Percentiles rank a stretch among this genome's conserved stretches.
Evolutionary conservation across 2,329 filamentous ascomycete species (phyloP).

Genomic region (Emmonsiellopsis sp.): DNA sequence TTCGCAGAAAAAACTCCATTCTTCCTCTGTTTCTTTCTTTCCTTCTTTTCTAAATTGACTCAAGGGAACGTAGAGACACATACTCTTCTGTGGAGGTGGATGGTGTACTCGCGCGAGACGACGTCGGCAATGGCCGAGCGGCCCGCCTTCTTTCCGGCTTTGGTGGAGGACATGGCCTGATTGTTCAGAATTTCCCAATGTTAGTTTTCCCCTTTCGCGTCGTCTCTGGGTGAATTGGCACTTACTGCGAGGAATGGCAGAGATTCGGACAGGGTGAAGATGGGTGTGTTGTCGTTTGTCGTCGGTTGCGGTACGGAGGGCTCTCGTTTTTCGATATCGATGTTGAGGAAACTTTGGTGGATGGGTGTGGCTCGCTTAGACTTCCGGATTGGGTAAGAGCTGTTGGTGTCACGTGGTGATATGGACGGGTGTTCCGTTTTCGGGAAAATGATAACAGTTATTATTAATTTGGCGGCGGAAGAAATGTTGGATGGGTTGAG

Average conservation of each 20-base stretch:
- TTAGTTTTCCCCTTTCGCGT: neutral
- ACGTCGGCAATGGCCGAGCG: conserved; percentile 98
- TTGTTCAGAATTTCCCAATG: no score
- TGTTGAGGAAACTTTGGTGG: conserved; percentile 9
- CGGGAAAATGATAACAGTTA: neutral
- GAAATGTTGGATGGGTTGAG: no score
- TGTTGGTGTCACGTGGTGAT: neutral
- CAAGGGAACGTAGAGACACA: conserved; percentile 36
- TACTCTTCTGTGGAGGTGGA: conserved; percentile 99
- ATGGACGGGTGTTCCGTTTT: neutral
- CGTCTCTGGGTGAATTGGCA: conserved; percentile 7
- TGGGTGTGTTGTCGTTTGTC: conserved; percentile 26
- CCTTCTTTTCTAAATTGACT: conserved; percentile 6
- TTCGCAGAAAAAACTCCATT: neutral
- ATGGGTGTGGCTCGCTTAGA: conserved; percentile 29
- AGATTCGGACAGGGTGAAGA: conserved; percentile 25
- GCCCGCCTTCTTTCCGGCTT: conserved; percentile 60
- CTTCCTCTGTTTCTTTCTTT: conserved; percentile 4
- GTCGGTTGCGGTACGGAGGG: conserved; percentile 16
- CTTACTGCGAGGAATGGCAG: conserved; percentile 27
- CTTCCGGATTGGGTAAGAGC: neutral
- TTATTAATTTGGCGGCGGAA: no score
- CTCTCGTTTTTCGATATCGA: conserved; percentile 20
- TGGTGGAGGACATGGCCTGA: conserved; percentile 48
- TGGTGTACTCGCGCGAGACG: conserved; percentile 99